These are phyloP conservation scores for Olyra latifolia DNA, from an alignment of 176 grass and related monocot genomes.

Conservation along the genomic window DNA sequence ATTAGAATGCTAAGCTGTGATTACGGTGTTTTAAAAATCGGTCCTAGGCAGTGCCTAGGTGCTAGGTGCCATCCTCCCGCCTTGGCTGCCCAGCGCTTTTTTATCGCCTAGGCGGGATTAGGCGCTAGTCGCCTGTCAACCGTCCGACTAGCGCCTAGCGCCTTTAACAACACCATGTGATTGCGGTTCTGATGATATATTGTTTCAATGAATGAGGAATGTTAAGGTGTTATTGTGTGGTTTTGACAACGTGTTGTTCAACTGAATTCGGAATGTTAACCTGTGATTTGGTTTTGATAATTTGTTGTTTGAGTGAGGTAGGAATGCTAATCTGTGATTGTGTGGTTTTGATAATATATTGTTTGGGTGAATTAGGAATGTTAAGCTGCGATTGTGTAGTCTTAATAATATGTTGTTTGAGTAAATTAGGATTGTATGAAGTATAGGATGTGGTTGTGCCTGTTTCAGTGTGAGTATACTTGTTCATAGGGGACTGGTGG, in stretches of 20 bases:
- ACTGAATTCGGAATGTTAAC: neutral
- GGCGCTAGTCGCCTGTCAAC: too few species aligned
- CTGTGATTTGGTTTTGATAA: neutral
- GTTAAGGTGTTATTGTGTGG: neutral
- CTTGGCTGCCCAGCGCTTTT: too few species aligned
- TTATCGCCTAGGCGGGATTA: too few species aligned
- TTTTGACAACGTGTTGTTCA: neutral
- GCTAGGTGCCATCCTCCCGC: too few species aligned
- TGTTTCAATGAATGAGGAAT: neutral
- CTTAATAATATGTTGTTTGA: neutral
- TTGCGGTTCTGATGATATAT: too few species aligned
- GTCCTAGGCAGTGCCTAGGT: too few species aligned
- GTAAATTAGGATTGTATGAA: neutral
- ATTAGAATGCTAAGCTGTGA: too few species aligned
- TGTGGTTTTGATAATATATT: neutral
- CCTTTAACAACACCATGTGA: too few species aligned
- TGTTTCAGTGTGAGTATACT: constrained; percentile 3
- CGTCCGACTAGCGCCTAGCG: too few species aligned
- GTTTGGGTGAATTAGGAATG: neutral
- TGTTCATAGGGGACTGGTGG: neutral
- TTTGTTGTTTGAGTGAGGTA: too few species aligned
- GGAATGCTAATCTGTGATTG: neutral
- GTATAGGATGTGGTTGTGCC: neutral
- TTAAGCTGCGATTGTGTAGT: neutral
- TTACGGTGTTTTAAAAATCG: too few species aligned